Evolutionary conservation across 176 grass and related monocot genomes (phyloP).

Genomic region (Oryza coarctata): DNA sequence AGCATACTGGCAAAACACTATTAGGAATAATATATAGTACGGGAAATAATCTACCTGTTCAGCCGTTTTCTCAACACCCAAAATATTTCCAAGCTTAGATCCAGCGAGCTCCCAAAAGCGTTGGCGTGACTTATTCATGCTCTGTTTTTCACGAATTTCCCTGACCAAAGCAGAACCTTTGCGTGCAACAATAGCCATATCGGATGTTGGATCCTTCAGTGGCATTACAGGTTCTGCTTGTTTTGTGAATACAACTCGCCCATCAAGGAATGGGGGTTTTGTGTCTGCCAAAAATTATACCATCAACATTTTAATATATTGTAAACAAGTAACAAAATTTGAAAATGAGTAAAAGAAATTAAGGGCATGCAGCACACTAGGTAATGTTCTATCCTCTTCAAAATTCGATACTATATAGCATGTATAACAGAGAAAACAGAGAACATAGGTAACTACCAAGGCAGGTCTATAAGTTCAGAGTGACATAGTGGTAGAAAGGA

Average conservation of each 20-base stretch:
- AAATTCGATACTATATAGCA: neutral
- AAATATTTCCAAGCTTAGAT: slow-evolving; percentile 97
- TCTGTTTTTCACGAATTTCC: slow-evolving; percentile 97
- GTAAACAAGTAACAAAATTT: neutral
- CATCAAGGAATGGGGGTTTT: slow-evolving; percentile 94
- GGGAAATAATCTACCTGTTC: slow-evolving; percentile 65
- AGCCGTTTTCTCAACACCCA: slow-evolving; percentile 92
- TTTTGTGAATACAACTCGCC: slow-evolving; percentile 92
- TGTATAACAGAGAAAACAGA: slow-evolving; percentile 18
- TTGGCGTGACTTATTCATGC: slow-evolving; percentile 93
- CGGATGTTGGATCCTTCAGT: slow-evolving; percentile 92
- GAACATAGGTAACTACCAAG: neutral
- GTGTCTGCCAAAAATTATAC: slow-evolving; percentile 59
- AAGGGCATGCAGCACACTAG: neutral
- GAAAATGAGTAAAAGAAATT: slow-evolving; percentile 11
- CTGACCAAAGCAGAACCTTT: slow-evolving; percentile 92
- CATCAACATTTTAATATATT: slow-evolving; percentile 1
- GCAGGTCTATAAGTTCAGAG: neutral
- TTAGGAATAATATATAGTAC: neutral
- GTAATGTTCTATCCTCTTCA: neutral
- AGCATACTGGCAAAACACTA: neutral
- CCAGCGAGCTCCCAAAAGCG: slow-evolving; percentile 98
- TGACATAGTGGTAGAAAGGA: neutral
- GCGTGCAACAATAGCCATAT: slow-evolving; percentile 96
- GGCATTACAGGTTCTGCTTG: slow-evolving; percentile 98